Base-by-base conservation (phyloP, 805 yeast genomes). In the Kluyveromyces nonfermentans region DNA sequence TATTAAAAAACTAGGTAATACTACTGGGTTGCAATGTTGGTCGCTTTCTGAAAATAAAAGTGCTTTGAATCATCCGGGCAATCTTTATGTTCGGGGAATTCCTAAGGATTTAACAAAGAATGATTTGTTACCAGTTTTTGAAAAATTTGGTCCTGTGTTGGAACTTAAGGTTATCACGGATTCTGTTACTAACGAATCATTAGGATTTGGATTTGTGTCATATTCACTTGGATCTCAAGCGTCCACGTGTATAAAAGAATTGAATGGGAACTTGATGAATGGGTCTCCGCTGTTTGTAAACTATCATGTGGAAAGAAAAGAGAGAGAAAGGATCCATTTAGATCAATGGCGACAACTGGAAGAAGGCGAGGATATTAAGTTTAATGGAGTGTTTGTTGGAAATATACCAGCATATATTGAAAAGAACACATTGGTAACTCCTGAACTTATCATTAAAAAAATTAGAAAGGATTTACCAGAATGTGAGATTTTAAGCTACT, bases 161-260 rank as follows among this genome's bases (percentile, higher is more conserved):
- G 65, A 74, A 4, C 66, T 77, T 47, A 75, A 75, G 48, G 62
- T 76, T 14, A 71, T 75, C 7, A 59, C 63, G 42, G 73, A 71
- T 37, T 57, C 57, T 37, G 70, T 69, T 7, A 56, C 60, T 18
- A 65, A 72, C 22, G 67, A 65, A 50, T 51, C 61, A 1, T 47
- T 57, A 7, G 77, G 80, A 19, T 78, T 72, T 57, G 93, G 90
- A 7, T 84, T 84, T 62, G 74, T 85, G 15, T 81, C 83, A 48
- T 84, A 72, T 56, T 67, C 72, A 41, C 64, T 69, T 44, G 73
- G 76, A 38, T 70, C 69, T 9, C 74, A 76, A 65, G 88, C 94
- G 2, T 68, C 78, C 36, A 59, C 62, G 18, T 87, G 90, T 33
- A 79, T 83, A 33, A 63, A 71, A 17, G 62, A 68, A 44, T 71